phyloP scores from a whole-genome alignment of 768 basidiomycete species.

The Candolleomyces efflorescens region DNA sequence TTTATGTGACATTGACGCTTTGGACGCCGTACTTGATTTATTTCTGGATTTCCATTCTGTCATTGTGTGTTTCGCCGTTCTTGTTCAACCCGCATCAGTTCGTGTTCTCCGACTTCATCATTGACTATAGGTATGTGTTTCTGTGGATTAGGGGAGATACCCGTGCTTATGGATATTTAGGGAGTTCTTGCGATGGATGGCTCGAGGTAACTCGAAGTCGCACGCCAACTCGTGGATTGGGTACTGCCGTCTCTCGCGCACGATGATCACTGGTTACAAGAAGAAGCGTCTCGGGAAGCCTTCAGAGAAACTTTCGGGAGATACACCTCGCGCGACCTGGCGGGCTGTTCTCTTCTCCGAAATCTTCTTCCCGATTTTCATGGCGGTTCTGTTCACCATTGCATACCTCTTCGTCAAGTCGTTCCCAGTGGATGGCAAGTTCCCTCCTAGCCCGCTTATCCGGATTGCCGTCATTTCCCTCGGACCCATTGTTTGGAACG shows the following conservation, averaged over 20 bases:
- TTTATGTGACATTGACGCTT: slow-evolving; percentile 88
- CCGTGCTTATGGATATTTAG: slow-evolving; percentile 35
- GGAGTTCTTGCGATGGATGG: slow-evolving; percentile 99
- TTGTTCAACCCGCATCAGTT: slow-evolving; percentile 99
- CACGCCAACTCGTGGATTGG: slow-evolving; percentile 99
- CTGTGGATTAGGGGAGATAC: not conserved
- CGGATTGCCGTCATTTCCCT: slow-evolving; percentile 91
- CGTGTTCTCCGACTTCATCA: slow-evolving; percentile 93
- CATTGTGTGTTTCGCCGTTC: slow-evolving; percentile 94
- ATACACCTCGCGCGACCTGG: slow-evolving; percentile 92
- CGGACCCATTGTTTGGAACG: slow-evolving; percentile 96
- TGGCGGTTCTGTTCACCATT: slow-evolving; percentile 83
- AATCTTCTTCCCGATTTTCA: slow-evolving; percentile 77
- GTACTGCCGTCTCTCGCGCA: slow-evolving; percentile 96
- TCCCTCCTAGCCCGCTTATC: slow-evolving; percentile 79
- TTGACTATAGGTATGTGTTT: slow-evolving; percentile 77
- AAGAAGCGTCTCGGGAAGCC: slow-evolving; percentile 96
- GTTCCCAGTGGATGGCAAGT: slow-evolving; percentile 62
- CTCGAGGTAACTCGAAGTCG: slow-evolving; percentile 92
- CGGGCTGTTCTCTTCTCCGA: slow-evolving; percentile 86
- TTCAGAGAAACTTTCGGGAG: slow-evolving; percentile 94
- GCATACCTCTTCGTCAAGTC: slow-evolving; percentile 93
- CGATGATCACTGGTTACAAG: slow-evolving; percentile 99
- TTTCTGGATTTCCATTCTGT: slow-evolving; percentile 95
- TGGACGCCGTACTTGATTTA: slow-evolving; percentile 94